Conservation (phyloP, 1,284 basidiomycete genomes). For the Trametes sp. region DNA sequence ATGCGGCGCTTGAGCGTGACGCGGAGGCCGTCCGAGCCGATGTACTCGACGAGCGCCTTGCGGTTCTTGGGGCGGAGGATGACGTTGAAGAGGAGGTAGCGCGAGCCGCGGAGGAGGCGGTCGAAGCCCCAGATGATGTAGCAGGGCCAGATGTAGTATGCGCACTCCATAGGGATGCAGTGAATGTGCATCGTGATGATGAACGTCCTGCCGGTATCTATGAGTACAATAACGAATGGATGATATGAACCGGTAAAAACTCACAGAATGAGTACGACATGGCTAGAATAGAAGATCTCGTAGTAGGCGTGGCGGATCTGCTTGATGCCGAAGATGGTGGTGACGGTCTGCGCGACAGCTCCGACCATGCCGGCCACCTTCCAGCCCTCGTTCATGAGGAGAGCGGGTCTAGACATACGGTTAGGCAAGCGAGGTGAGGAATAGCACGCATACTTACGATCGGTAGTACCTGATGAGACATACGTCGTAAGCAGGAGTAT, state of each 20-base stretch:
- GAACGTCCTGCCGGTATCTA: slow-evolving; percentile 17
- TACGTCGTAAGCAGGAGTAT: background rate
- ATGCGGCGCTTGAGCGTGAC: slow-evolving; percentile 44
- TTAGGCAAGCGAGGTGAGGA: background rate
- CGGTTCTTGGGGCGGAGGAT: slow-evolving; percentile 37
- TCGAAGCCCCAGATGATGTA: slow-evolving; percentile 55
- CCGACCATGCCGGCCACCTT: slow-evolving; percentile 40
- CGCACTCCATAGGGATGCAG: slow-evolving; percentile 22
- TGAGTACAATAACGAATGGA: background rate
- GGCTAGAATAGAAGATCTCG: slow-evolving; percentile 52
- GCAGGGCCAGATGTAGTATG: slow-evolving; percentile 43
- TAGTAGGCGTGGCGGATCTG: slow-evolving; percentile 47
- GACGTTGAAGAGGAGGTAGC: slow-evolving; percentile 48
- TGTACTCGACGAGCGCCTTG: slow-evolving; percentile 42
- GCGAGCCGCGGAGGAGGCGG: slow-evolving; percentile 44
- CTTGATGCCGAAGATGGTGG: slow-evolving; percentile 44
- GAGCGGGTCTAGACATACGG: background rate
- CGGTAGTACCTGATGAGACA: slow-evolving; percentile 12
- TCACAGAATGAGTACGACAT: slow-evolving; percentile 47
- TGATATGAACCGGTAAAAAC: slow-evolving; percentile 8
- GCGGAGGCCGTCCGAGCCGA: slow-evolving; percentile 49
- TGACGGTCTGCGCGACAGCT: slow-evolving; percentile 42
- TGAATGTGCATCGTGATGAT: slow-evolving; percentile 34
- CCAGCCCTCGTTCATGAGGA: slow-evolving; percentile 24
- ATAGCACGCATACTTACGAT: slow-evolving; percentile 3